These are phyloP conservation scores for Xylariomycetidae sp. DNA, from an alignment of 2,329 filamentous ascomycete genomes.

Conservation along the genomic window DNA sequence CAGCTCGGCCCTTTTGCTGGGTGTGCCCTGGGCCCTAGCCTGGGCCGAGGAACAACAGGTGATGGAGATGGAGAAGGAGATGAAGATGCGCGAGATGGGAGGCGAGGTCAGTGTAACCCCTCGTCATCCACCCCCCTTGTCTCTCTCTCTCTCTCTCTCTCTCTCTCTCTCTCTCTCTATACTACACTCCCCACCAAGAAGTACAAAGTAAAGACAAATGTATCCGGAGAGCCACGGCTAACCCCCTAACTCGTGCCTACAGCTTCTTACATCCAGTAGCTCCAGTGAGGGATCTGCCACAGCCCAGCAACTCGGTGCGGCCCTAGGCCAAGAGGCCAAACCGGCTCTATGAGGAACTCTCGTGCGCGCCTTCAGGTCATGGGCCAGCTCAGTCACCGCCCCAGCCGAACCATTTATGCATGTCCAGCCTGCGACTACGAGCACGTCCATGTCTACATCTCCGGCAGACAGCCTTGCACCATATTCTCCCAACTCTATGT, in stretches of 20 bases:
- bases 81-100: constrained; percentile 89
- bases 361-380: too few species aligned
- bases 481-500: neutral
- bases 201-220: neutral
- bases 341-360: constrained; percentile 46
- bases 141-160: too few species aligned
- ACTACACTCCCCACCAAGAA: too few species aligned
- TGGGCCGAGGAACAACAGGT: constrained; percentile 96
- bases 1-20: constrained; percentile 83
- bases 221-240: too few species aligned
- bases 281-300: constrained; percentile 34
- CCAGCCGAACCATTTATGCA: constrained; percentile 5
- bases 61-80: constrained; percentile 95
- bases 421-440: constrained; percentile 7
- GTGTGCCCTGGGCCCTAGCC: constrained; percentile 88
- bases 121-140: too few species aligned
- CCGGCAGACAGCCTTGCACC: too few species aligned
- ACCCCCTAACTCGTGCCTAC: constrained; percentile 5
- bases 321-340: constrained; percentile 44
- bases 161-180: too few species aligned
- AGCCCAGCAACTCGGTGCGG: constrained; percentile 45
- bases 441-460: too few species aligned
- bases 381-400: constrained; percentile 1
- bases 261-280: constrained; percentile 46
- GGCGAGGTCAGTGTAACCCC: constrained; percentile 62